phyloP scores from a whole-genome alignment of 345 rosid species.

The Draba incana region DNA sequence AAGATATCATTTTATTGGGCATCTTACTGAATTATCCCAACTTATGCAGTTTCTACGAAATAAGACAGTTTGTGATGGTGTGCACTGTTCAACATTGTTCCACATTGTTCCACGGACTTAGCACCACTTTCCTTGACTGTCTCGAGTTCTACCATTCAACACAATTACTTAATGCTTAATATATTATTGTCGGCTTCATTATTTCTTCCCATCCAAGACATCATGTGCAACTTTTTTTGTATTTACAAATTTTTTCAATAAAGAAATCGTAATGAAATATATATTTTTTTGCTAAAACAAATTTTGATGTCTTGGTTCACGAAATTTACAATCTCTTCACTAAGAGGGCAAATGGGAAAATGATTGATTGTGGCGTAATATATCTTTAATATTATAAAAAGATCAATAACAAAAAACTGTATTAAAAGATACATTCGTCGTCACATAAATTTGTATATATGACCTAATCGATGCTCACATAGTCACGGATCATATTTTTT shows the following conservation, averaged over 20 bases:
- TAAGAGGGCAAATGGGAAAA: neutral
- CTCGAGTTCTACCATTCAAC: slow-evolving; percentile 24
- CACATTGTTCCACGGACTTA: slow-evolving; percentile 25
- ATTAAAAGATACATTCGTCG: neutral
- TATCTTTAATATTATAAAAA: no score
- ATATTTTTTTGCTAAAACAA: no score
- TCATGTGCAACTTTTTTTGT: neutral
- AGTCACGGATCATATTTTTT: no score
- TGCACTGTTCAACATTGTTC: slow-evolving; percentile 3
- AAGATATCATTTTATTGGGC: neutral
- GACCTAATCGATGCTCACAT: neutral
- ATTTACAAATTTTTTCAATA: neutral
- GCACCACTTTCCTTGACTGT: slow-evolving; percentile 35
- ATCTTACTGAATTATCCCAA: neutral
- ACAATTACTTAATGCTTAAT: neutral
- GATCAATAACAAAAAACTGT: no score
- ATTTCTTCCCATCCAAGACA: neutral
- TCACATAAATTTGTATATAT: neutral
- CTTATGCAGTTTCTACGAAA: neutral
- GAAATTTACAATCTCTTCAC: neutral
- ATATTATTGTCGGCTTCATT: slow-evolving; percentile 1
- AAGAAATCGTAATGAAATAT: neutral
- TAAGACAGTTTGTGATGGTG: neutral
- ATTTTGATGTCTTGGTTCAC: no score
- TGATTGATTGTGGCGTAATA: neutral